Evolutionary conservation across 2,329 filamentous ascomycete species (phyloP).

Genomic region (Cercospora sesami): DNA sequence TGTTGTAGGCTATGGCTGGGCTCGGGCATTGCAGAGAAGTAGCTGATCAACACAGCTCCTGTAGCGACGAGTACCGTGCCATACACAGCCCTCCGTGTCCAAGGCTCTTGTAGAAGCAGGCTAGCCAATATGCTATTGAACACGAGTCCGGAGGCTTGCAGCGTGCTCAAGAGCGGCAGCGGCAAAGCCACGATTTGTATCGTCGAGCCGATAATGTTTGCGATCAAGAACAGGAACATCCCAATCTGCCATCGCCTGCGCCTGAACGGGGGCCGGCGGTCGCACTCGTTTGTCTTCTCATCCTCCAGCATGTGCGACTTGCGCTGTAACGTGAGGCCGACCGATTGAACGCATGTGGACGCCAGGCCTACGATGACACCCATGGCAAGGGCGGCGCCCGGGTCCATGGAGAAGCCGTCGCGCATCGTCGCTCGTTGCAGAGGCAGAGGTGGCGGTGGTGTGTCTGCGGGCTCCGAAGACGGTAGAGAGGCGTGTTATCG

Average conservation of each 20-base stretch:
- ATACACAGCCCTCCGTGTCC: conserved; percentile 87
- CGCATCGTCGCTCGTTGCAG: conserved; percentile 14
- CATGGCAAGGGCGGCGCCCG: conserved; percentile 47
- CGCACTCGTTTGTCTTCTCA: conserved; percentile 77
- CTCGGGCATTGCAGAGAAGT: conserved; percentile 90
- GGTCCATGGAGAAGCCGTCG: conserved; percentile 22
- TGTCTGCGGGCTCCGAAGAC: not conserved
- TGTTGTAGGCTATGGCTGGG: conserved; percentile 86
- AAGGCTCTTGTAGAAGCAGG: conserved; percentile 86
- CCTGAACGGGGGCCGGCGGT: conserved; percentile 81
- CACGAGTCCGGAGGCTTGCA: conserved; percentile 92
- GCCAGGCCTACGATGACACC: conserved; percentile 90
- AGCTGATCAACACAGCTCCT: conserved; percentile 87
- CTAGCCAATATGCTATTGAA: conserved; percentile 99
- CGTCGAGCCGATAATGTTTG: conserved; percentile 90
- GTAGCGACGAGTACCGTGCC: conserved; percentile 84
- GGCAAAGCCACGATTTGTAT: conserved; percentile 97
- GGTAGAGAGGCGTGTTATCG: conserved; percentile 7
- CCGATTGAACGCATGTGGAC: conserved; percentile 90
- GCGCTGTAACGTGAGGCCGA: conserved; percentile 92
- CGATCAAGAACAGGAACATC: conserved; percentile 95
- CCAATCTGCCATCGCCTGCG: conserved; percentile 91
- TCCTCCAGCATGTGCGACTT: conserved; percentile 98
- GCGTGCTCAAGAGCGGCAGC: conserved; percentile 86
- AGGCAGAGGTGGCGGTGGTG: not conserved